Base-by-base conservation (phyloP, 2,329 filamentous ascomycete genomes). In the Fusarium sp. region DNA sequence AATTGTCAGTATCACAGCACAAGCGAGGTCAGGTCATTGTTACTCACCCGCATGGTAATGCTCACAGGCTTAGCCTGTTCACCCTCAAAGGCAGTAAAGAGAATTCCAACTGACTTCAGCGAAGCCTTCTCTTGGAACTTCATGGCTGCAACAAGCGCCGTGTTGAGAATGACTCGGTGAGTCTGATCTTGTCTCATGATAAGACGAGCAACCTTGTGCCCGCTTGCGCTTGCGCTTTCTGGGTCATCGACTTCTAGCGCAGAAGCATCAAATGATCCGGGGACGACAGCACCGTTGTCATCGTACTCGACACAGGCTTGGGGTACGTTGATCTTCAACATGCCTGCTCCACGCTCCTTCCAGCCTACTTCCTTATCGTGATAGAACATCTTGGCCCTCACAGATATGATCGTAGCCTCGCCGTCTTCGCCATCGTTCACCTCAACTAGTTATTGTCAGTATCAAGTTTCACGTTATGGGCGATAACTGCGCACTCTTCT, bases 131-230 rank as follows among this genome's bases (percentile, higher is more conserved):
- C 91, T 69, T 95, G 92, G 79, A 97, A 94, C 52, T 91, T 91
- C 89, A 97, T 93, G 6, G 92, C 90, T 67, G 94, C 92, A 69
- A 95, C 90, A 68, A 98, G 88, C 1, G 92, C 91, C 1, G 93
- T 94, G 84, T 98, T 98, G 60, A 98, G 86, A 71, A 98, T 92
- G 64, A 98, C 91, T 24, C 95, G 91, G 78, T 95, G 92, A 1
- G 94, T 97, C 69, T 95, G 95, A 79, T 98, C 95, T 76, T 97
- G 95, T 20, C 96, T 92, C 91, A 98, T 95, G 71, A 98, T 89
- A 75, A 98, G 89, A 48, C 96, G 93, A 27, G 92, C 88, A 66
- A 90, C 86, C 74, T 88, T 88, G 61, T 85, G 83, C 20, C 76
- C 74, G 67, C 77, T 72, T 9, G 68, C 58, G 3, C 74, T 76